phyloP scores from a whole-genome alignment of 257 asterid genomes.

The Solanum sparsipilum region DNA sequence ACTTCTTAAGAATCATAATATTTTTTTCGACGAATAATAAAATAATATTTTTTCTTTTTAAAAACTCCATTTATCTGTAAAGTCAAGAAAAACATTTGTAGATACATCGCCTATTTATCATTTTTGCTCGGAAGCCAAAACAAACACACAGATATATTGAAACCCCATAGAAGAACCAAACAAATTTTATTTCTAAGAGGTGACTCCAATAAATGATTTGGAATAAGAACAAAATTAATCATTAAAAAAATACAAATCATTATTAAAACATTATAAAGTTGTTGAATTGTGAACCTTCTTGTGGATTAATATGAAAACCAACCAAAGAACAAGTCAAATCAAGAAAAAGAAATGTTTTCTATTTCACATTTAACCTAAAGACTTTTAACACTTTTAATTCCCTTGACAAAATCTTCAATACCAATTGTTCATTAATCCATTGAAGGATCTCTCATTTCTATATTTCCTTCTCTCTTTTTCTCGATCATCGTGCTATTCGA shows the following conservation, averaged over 20 bases:
- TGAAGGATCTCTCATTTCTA: not conserved
- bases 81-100: not conserved
- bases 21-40: not conserved
- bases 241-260: not conserved
- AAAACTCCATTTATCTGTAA: not conserved
- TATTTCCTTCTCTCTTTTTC: not conserved
- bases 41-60: not conserved
- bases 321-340: not conserved
- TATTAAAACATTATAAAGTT: not conserved
- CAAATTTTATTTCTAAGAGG: not conserved
- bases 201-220: not conserved
- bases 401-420: not conserved
- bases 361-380: not conserved
- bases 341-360: not conserved
- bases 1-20: not conserved
- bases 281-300: not conserved
- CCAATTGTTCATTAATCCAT: not conserved
- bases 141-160: not conserved
- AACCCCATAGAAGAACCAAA: not conserved
- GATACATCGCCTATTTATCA: not conserved
- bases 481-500: fast-evolving
- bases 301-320: not conserved
- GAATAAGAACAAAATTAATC: not conserved
- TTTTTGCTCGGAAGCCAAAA: not conserved
- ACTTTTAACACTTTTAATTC: not conserved